Evolutionary conservation across 2,329 filamentous ascomycete species (phyloP), one percentile per base, ranked within the genome.

Genomic region (Fusarium graminum): DNA sequence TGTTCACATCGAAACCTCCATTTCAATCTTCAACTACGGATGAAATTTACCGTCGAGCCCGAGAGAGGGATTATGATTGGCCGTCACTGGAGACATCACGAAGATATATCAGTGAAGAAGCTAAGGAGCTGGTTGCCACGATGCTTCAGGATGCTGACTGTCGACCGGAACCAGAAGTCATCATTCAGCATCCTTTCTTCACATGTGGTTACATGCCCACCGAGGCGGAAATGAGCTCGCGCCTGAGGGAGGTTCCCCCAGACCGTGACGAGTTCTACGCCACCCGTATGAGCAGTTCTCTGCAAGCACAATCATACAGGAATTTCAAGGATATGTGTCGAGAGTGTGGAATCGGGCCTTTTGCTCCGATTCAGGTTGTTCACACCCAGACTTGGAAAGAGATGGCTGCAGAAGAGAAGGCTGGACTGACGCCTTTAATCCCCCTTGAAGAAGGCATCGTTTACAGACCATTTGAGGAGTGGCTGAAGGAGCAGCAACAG

Each of bases 1-100:
- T 99, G 88, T 90, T 98, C 44, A 95, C 95, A 9, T 97, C 95
- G 19, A 96, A 94, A 73, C 94, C 95, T 1, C 95, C 95, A 1
- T 99, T 99, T 77, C 95, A 99, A 79, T 97, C 95, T 13, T 89
- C 90, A 13, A 94, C 92, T 39, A 92, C 92, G 17, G 92, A 95
- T 75, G 92, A 94, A 74, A 95, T 95, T 62, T 95, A 95, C 79
- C 87, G 83, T 77, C 88, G 85, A 77, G 90, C 88, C 53, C 80
- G 84, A 71, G 86, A 90, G 70, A 85, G 90, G 69, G 91, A 93
- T 73, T 94, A 94, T 75, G 89, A 91, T 73, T 94, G 92, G 92
- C 92, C 92, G 14, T 85, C 86, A 58, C 78, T 87, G 26, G 87
- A 89, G 53, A 86, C 85, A 38, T 86, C 87, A 13, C 85, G 86